Percentiles rank a stretch among this genome's conserved stretches.
Evolutionary conservation across 345 rosid species (phyloP).

Genomic region (Arabidopsis arenosa): DNA sequence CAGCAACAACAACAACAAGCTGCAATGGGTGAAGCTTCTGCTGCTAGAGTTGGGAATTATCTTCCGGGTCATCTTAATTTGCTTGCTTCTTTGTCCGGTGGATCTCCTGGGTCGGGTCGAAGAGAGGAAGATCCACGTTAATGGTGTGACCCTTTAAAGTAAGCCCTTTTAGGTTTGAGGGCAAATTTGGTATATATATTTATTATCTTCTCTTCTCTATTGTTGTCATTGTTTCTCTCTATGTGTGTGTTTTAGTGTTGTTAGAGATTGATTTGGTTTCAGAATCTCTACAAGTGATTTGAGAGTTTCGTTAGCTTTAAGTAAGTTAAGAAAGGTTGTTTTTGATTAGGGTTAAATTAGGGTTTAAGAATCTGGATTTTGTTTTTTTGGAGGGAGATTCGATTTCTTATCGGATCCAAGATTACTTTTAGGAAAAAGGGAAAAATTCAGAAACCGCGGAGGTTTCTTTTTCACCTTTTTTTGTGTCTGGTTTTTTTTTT

Average conservation of each 20-base stretch:
- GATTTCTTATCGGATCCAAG: conserved; percentile 26
- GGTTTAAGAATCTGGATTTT: conserved; percentile 31
- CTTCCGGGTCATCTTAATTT: conserved; percentile 87
- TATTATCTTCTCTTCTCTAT: not conserved
- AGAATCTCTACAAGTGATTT: conserved; percentile 8
- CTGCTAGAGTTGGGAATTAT: conserved; percentile 80
- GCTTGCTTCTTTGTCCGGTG: conserved; percentile 86
- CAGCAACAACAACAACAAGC: conserved; percentile 65
- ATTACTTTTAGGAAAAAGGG: conserved; percentile 16
- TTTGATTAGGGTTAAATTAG: conserved; percentile 31
- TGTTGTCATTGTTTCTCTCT: conserved; percentile 24
- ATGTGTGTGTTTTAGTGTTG: conserved; percentile 12
- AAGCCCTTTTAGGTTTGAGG: conserved; percentile 18
- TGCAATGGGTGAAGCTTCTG: conserved; percentile 94
- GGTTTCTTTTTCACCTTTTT: conserved; percentile 18
- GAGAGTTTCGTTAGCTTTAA: conserved; percentile 8
- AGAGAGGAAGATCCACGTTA: conserved; percentile 61
- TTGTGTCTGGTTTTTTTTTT: conserved; percentile 30
- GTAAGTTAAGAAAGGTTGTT: conserved; percentile 9
- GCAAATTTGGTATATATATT: conserved; percentile 30
- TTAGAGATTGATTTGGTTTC: conserved; percentile 16
- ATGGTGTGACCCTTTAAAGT: not conserved
- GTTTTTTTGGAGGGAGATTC: not conserved
- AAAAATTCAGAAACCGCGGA: conserved; percentile 30
- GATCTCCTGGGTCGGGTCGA: conserved; percentile 63